Evolutionary conservation across 2,329 filamentous ascomycete species (phyloP).

Genomic region (Domatiomyces catenatus): DNA sequence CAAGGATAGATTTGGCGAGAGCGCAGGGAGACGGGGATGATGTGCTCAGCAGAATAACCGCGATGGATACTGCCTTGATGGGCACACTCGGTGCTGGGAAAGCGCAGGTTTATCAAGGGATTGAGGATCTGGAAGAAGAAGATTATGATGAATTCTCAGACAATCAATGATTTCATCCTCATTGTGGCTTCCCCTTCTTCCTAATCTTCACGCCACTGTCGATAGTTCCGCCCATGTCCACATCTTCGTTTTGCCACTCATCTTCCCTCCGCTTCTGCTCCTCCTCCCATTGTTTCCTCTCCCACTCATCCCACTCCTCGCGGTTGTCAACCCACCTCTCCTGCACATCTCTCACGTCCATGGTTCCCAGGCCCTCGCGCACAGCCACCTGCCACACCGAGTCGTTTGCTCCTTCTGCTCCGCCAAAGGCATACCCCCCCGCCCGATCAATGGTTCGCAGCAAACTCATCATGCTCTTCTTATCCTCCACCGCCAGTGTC

Average conservation of each 20-base stretch:
- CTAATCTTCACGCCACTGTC: slow-evolving; percentile 55
- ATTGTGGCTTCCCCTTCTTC: not conserved
- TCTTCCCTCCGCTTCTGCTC: slow-evolving; percentile 44
- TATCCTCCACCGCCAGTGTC: slow-evolving; percentile 89
- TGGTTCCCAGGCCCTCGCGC: slow-evolving; percentile 50
- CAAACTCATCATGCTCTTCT: slow-evolving; percentile 88
- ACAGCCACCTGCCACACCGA: slow-evolving; percentile 96
- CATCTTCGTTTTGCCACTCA: slow-evolving; percentile 17
- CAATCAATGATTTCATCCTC: not conserved
- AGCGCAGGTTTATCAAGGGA: not conserved
- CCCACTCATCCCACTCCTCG: slow-evolving; percentile 69
- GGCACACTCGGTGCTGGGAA: not conserved
- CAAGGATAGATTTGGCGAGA: slow-evolving; percentile 51
- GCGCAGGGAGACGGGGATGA: slow-evolving; percentile 10
- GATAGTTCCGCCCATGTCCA: slow-evolving; percentile 30
- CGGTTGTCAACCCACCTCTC: slow-evolving; percentile 90
- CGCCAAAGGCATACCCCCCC: slow-evolving; percentile 81
- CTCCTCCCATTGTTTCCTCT: slow-evolving; percentile 59
- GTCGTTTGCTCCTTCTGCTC: slow-evolving; percentile 82
- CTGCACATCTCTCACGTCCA: slow-evolving; percentile 81
- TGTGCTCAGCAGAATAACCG: not conserved
- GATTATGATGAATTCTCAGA: not conserved
- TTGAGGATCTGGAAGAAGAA: not conserved
- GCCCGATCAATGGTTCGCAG: slow-evolving; percentile 81
- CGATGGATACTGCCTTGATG: not conserved